Evolutionary conservation across 1,139 yeast species (phyloP).

Genomic region (Saccharomyces pastorianus): DNA sequence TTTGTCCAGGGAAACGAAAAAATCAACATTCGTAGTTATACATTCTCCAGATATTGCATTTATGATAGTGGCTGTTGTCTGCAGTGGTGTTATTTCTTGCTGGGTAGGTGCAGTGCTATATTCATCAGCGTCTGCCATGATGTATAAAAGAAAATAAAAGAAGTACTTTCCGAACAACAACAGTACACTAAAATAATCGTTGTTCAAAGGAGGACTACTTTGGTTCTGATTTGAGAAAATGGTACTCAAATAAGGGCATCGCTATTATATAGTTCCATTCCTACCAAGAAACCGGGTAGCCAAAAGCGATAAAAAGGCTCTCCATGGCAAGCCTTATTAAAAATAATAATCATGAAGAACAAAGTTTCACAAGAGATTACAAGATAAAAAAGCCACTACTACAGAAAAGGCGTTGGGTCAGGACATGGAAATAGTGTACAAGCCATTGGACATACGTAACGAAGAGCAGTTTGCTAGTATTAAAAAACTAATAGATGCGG

Average conservation of each 20-base stretch:
- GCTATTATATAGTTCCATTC: not conserved
- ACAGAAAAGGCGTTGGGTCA: not conserved
- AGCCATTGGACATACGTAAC: constrained; percentile 23
- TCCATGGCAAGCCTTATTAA: not conserved
- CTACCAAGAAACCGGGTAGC: constrained; percentile 1
- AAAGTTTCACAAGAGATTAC: not conserved
- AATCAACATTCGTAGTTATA: constrained; percentile 30
- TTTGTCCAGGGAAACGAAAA: constrained; percentile 36
- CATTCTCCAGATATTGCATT: constrained; percentile 39
- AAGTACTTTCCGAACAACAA: not conserved
- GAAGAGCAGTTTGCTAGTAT: constrained; percentile 30
- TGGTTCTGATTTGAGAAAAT: not conserved
- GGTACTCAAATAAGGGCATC: not conserved
- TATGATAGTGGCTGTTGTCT: constrained; percentile 27
- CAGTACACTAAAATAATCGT: not conserved
- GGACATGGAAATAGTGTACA: constrained; percentile 18
- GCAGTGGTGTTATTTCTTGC: not conserved
- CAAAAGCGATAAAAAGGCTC: not conserved
- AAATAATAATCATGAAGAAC: not conserved
- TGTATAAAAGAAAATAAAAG: not conserved
- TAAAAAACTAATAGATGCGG: constrained; percentile 45
- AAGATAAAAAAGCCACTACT: not conserved
- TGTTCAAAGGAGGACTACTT: not conserved
- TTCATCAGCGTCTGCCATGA: not conserved
- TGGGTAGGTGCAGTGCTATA: not conserved